A percentile compares a stretch with the other conserved stretches of the same genome.
phyloP scores from a whole-genome alignment of 2,329 filamentous ascomycete species.

The Diplodia corticola region DNA sequence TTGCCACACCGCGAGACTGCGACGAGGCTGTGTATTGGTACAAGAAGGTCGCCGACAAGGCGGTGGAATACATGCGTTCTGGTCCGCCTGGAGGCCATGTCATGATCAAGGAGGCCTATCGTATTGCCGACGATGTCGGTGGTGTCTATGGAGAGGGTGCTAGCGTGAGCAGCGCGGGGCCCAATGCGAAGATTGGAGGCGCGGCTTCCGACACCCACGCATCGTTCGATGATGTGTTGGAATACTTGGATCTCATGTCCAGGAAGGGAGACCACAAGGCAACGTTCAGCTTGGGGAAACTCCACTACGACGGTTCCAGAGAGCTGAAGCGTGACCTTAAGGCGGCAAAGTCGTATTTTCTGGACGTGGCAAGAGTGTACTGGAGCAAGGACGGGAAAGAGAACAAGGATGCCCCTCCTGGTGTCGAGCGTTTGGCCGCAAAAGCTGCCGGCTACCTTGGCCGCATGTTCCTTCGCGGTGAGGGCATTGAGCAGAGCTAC shows the following conservation, averaged over 20 bases:
- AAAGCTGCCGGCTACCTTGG: slow-evolving; percentile 87
- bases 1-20: slow-evolving; percentile 83
- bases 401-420: slow-evolving; percentile 66
- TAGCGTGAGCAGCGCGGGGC: slow-evolving; percentile 82
- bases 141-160: slow-evolving; percentile 95
- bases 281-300: slow-evolving; percentile 78
- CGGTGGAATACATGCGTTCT: slow-evolving; percentile 80
- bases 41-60: slow-evolving; percentile 90
- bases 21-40: slow-evolving; percentile 85
- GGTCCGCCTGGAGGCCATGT: slow-evolving; percentile 85
- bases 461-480: slow-evolving; percentile 84
- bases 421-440: slow-evolving; percentile 74
- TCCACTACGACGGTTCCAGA: slow-evolving; percentile 85
- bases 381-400: slow-evolving; percentile 79
- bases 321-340: slow-evolving; percentile 71
- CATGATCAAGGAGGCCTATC: slow-evolving; percentile 75
- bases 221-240: slow-evolving; percentile 87
- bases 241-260: slow-evolving; percentile 88
- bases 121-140: slow-evolving; percentile 85
- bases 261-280: slow-evolving; percentile 87
- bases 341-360: slow-evolving; percentile 77
- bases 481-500: slow-evolving; percentile 78
- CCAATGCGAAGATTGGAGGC: slow-evolving; percentile 72
- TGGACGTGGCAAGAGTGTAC: slow-evolving; percentile 74
- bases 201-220: slow-evolving; percentile 79